Base-by-base conservation (phyloP, 148 eudicot genomes). In the Camellia granthamiana region DNA sequence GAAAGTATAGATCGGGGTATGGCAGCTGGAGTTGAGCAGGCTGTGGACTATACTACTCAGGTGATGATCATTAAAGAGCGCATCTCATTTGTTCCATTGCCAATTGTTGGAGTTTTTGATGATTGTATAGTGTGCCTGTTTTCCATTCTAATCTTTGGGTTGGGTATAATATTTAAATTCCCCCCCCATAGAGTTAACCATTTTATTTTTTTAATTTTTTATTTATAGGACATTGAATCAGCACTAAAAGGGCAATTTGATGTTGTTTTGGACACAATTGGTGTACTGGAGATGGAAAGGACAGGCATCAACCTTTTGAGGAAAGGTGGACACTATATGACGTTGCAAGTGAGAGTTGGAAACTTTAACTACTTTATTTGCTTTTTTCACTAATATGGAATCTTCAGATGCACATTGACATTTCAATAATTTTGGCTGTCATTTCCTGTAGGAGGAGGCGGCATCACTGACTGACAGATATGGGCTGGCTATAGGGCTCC, bases 181-280 rank as follows among this genome's bases (percentile, higher is more conserved):
- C n/a, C n/a, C n/a, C n/a, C n/a, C n/a, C n/a, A 4, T 51, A 14
- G n/a, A 55, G 46, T 11, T 56, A 6, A 74, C 64, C 4, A 5
- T 52, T 23, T 12, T 73, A n/a, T 2, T 30, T 74, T 23, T 14
- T 9, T 5, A 41, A 65, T 30, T 51, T 63, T 63, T 66, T 43
- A 59, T 79, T 75, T 77, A 41, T 85, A 96, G 99, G 92, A 92
- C 77, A 60, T 85, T 80, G 99, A 93, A 84, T 75, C 68, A 77
- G 86, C 91, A 63, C 77, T 96, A 70, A 86, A 92, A 83, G 98
- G 91, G 62, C 89, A 85, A 43, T 96, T 92, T 84, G 93, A 96
- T 90, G 97, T 95, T 88, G 98, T 93, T 30, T 82, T 96, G 81
- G 99, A 96, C 78, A 96, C 99, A 65, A 86, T 96, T 79, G 99